phyloP scores from a whole-genome alignment of 1,139 yeast species.

The Candida neerlandica region DNA sequence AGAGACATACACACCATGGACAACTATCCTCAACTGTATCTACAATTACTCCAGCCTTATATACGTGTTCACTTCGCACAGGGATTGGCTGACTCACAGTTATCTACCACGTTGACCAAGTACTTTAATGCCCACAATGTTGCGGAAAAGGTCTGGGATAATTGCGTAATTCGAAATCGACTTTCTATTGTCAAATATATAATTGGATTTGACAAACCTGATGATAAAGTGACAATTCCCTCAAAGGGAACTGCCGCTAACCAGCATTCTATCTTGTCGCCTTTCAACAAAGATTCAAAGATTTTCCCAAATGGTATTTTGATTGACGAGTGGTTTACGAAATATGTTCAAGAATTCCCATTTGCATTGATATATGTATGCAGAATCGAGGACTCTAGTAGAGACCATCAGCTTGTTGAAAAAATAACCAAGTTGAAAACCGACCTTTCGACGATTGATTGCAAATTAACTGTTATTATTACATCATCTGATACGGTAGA shows the following conservation, averaged over 20 bases:
- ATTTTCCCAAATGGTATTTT: constrained; percentile 48
- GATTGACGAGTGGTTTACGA: constrained; percentile 38
- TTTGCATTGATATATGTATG: constrained; percentile 32
- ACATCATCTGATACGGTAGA: constrained; percentile 20
- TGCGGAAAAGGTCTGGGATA: constrained; percentile 37
- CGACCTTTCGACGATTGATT: constrained; percentile 20
- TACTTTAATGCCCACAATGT: constrained; percentile 25
- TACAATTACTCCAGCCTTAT: constrained; percentile 40
- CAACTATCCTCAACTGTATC: constrained; percentile 26
- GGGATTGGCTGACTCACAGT: constrained; percentile 9
- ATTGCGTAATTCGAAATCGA: constrained; percentile 40
- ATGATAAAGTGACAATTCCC: constrained; percentile 10
- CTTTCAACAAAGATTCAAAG: constrained; percentile 39
- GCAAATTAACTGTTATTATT: constrained; percentile 34
- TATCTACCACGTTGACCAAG: constrained; percentile 8
- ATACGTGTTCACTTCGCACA: constrained; percentile 23
- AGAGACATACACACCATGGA: constrained; percentile 30
- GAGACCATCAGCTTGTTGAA: constrained; percentile 22
- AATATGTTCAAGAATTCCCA: constrained; percentile 36
- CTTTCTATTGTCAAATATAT: constrained; percentile 37
- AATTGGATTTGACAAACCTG: constrained; percentile 18
- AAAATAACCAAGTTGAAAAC: constrained; percentile 17
- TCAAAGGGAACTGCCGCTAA: constrained; percentile 6
- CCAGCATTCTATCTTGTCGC: constrained; percentile 36
- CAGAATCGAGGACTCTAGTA: constrained; percentile 21